These are phyloP conservation scores for Aaosphaeria arxii DNA, from an alignment of 2,329 filamentous ascomycete genomes.

Conservation along the genomic window DNA sequence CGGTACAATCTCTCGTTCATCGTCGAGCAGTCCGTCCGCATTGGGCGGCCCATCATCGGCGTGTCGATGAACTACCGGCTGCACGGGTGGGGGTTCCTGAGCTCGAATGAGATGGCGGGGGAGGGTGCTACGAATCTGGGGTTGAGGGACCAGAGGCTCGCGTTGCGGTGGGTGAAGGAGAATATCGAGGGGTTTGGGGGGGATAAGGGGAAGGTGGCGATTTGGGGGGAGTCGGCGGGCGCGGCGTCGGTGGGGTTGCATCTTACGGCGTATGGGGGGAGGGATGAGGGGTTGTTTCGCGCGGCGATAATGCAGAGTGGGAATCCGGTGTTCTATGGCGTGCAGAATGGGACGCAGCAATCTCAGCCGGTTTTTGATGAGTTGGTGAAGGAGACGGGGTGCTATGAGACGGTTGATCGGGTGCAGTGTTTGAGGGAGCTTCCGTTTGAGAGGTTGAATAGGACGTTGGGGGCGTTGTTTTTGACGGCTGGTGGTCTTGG, in stretches of 20 bases:
- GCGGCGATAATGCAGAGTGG: conserved; percentile 47
- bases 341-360: conserved; percentile 39
- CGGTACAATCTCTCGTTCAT: conserved; percentile 51
- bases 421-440: conserved; percentile 54
- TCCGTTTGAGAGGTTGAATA: conserved; percentile 58
- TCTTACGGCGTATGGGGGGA: conserved; percentile 46
- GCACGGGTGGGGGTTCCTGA: conserved; percentile 61
- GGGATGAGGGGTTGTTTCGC: conserved; percentile 48
- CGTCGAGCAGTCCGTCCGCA: conserved; percentile 46
- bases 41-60: conserved; percentile 48
- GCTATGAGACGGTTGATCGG: conserved; percentile 11
- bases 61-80: conserved; percentile 54
- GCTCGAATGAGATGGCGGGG: conserved; percentile 33
- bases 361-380: neutral
- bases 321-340: conserved; percentile 32
- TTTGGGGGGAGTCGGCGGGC: conserved; percentile 46
- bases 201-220: conserved; percentile 42
- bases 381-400: conserved; percentile 12
- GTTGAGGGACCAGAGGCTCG: conserved; percentile 46
- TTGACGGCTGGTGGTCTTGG: conserved; percentile 44
- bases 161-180: conserved; percentile 44
- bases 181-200: conserved; percentile 45
- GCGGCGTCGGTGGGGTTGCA: conserved; percentile 44
- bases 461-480: conserved; percentile 13
- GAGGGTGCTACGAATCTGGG: conserved; percentile 49